These are phyloP conservation scores for Kluyveromyces siamensis DNA, from an alignment of 805 yeast genomes.

Conservation along the genomic window DNA sequence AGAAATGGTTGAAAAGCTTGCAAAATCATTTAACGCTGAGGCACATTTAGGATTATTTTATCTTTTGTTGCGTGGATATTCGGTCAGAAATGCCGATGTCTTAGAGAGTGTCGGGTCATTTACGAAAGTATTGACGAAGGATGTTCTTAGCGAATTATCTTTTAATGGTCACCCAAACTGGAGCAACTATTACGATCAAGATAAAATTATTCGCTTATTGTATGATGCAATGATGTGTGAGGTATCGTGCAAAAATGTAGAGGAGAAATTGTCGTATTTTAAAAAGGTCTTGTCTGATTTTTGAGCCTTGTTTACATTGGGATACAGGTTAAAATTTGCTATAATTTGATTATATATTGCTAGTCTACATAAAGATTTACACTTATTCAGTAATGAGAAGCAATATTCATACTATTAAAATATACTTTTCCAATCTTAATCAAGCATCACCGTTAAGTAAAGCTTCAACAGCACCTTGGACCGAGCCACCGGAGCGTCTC, in stretches of 20 bases:
- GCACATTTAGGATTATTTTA: constrained; percentile 2
- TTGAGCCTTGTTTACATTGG: neutral
- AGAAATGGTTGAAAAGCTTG: neutral
- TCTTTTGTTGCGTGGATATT: constrained; percentile 11
- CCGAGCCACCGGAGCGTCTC: constrained; percentile 93
- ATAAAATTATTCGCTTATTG: neutral
- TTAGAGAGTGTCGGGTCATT: constrained; percentile 13
- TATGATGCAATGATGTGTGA: neutral
- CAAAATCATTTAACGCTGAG: neutral
- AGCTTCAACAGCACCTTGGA: constrained; percentile 92
- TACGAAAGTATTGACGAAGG: constrained; percentile 6
- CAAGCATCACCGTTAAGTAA: constrained; percentile 54
- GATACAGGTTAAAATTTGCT: no score
- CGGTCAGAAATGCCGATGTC: neutral
- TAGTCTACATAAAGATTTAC: neutral
- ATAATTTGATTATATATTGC: no score
- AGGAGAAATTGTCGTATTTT: neutral
- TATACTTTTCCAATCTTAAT: neutral
- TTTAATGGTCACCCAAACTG: constrained; percentile 13
- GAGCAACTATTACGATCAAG: constrained; percentile 14
- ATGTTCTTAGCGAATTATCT: constrained; percentile 2
- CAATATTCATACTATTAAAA: no score
- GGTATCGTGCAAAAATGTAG: neutral
- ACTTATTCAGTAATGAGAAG: no score
- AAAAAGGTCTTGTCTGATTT: neutral